These are phyloP conservation scores for Monoraphidium neglectum DNA, from an alignment of 139 green algal genomes.

Conservation along the genomic window DNA sequence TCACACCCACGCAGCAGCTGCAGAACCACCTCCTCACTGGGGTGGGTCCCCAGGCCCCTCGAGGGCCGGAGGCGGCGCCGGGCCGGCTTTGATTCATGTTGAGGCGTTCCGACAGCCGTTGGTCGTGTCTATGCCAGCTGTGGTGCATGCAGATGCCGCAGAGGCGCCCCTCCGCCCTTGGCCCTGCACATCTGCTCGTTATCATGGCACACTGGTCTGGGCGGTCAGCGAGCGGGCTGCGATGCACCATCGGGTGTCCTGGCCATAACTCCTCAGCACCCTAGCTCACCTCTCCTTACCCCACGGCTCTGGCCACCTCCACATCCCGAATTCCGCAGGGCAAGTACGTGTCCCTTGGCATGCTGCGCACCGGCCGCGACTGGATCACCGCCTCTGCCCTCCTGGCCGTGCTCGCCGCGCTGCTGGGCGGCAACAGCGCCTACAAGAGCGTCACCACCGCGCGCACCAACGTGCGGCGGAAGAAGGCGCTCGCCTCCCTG, in stretches of 20 bases:
- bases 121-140: background rate
- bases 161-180: background rate
- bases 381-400: slow-evolving; percentile 53
- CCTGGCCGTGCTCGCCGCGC: slow-evolving; percentile 5
- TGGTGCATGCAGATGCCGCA: background rate
- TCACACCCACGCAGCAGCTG: slow-evolving; percentile 52
- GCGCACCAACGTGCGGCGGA: slow-evolving; percentile 26
- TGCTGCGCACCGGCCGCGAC: slow-evolving; percentile 30
- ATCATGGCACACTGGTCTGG: background rate
- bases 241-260: background rate
- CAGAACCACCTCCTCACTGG: slow-evolving; percentile 36
- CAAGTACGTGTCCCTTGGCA: slow-evolving; percentile 41
- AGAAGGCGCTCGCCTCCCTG: slow-evolving; percentile 35
- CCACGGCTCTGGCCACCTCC: background rate
- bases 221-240: background rate
- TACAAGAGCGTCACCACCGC: slow-evolving; percentile 16
- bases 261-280: background rate
- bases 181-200: background rate
- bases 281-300: background rate
- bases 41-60: slow-evolving; percentile 26
- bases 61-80: background rate
- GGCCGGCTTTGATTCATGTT: background rate
- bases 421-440: slow-evolving; percentile 35
- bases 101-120: background rate
- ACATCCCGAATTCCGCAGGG: slow-evolving; percentile 27